Evolutionary conservation across 345 rosid species (phyloP).

Genomic region (Erysimum cheiranthoides): DNA sequence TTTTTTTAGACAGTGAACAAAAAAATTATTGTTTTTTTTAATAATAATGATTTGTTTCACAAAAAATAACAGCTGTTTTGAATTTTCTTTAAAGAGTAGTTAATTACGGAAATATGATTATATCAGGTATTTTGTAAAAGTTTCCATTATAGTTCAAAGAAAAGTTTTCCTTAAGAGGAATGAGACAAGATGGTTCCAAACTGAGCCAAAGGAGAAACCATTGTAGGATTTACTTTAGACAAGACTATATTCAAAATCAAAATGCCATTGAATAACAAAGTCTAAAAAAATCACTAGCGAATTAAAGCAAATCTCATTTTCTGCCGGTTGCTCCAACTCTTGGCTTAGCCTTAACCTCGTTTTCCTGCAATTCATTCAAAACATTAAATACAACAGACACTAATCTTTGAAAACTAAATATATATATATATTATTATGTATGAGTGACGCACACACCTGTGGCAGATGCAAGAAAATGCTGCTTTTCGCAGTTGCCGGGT

Average conservation of each 20-base stretch:
- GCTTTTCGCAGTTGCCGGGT: conserved; percentile 46
- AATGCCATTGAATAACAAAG: neutral
- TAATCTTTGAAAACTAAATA: neutral
- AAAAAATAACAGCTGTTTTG: too few relatives aligned
- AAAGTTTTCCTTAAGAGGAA: neutral
- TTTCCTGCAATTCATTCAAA: conserved; percentile 57
- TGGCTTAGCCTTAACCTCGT: conserved; percentile 89
- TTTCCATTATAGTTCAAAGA: too few relatives aligned
- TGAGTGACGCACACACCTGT: conserved; percentile 32
- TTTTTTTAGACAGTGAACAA: neutral
- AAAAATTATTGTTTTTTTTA: too few relatives aligned
- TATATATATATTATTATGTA: neutral
- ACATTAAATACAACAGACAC: neutral
- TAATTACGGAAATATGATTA: too few relatives aligned
- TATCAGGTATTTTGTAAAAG: too few relatives aligned
- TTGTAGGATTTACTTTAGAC: neutral
- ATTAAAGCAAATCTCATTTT: conserved; percentile 47
- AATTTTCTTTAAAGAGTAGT: too few relatives aligned
- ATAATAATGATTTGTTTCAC: too few relatives aligned
- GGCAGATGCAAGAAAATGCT: conserved; percentile 48
- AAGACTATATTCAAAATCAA: neutral
- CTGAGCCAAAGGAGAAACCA: neutral
- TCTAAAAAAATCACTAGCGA: neutral
- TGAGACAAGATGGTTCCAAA: conserved; percentile 1
- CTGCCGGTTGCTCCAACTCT: conserved; percentile 60